These are phyloP conservation scores for Syncephalis plumigaleata DNA, from an alignment of 371 early-diverging fungal genomes.

Conservation along the genomic window DNA sequence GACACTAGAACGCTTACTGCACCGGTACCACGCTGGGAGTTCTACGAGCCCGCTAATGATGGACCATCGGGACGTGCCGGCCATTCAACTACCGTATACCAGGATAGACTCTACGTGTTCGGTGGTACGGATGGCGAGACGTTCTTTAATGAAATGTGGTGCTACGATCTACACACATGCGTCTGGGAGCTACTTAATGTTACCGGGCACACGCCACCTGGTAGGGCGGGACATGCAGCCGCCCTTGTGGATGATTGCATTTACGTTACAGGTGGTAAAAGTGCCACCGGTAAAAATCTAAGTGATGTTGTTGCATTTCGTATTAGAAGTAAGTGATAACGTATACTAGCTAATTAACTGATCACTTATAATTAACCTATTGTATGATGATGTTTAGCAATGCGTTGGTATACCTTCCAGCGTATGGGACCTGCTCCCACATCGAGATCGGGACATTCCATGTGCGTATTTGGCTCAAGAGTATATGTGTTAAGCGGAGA, in stretches of 20 bases:
- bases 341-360: background rate
- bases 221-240: conserved; percentile 44
- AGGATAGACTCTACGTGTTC: conserved; percentile 44
- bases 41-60: conserved; percentile 21
- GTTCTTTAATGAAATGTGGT: conserved; percentile 61
- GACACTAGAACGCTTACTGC: conserved; percentile 39
- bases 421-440: background rate
- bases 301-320: conserved; percentile 57
- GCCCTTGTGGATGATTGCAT: conserved; percentile 54
- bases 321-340: conserved; percentile 34
- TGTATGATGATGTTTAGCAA: background rate
- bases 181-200: conserved; percentile 40
- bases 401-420: conserved; percentile 1
- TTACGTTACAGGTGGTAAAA: conserved; percentile 55
- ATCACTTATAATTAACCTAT: background rate
- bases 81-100: conserved; percentile 31
- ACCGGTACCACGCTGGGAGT: conserved; percentile 31
- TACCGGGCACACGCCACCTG: conserved; percentile 39
- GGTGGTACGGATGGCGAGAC: conserved; percentile 52
- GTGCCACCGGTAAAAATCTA: conserved; percentile 31
- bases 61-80: conserved; percentile 35
- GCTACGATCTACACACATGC: conserved; percentile 30
- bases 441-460: background rate
- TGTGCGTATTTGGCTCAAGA: background rate
- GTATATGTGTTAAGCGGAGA: background rate